Base-by-base conservation (phyloP, 148 eudicot species). In the Salicornia ramosissima region DNA sequence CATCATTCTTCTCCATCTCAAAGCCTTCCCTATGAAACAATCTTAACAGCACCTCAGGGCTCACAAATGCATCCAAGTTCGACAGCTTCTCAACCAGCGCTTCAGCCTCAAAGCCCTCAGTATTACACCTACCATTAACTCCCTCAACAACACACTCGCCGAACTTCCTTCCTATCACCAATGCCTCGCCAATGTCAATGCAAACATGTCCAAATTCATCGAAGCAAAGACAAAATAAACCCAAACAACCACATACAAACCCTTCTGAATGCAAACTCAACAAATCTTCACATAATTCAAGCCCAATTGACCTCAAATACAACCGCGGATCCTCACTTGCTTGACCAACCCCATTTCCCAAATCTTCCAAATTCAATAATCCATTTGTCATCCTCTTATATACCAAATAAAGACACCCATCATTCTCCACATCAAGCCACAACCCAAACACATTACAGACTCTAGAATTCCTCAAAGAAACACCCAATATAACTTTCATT, bases 1-100 rank as follows among this genome's bases (percentile, higher is more conserved):
- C 50, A 36, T 40, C 65, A 55, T 25, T 77, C 31, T 36, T 65
- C 50, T 67, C 82, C 13, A 82, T 34, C 60, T 77, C 80, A 76
- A 82, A 10, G 9, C 84, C 88, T 53, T 74, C 77, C 69, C 63
- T 75, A 21, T 4, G 45, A 21, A 81, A 36, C 57, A 86, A 69
- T 73, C 86, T 78, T 46, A 80, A 51, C 51, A 90, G 45, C 69
- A 90, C 45, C 79, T 88, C 96, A 10, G 96, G 98, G 67, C 90
- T 82, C 54, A 84, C 76, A 78, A 88, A 84, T 33, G 72, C 83
- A 71, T 62, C 74, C 54, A 29, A 67, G 24, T 79, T 77, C 29
- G 55, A 71, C 39, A 79, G 18, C 46, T 65, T 55, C 40, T 26
- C 76, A 24, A 72, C 67, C 70, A 72, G 51, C 65, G 68, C 57